phyloP scores from a whole-genome alignment of 2,329 filamentous ascomycete species.

The Zymoseptoria ardabiliae region DNA sequence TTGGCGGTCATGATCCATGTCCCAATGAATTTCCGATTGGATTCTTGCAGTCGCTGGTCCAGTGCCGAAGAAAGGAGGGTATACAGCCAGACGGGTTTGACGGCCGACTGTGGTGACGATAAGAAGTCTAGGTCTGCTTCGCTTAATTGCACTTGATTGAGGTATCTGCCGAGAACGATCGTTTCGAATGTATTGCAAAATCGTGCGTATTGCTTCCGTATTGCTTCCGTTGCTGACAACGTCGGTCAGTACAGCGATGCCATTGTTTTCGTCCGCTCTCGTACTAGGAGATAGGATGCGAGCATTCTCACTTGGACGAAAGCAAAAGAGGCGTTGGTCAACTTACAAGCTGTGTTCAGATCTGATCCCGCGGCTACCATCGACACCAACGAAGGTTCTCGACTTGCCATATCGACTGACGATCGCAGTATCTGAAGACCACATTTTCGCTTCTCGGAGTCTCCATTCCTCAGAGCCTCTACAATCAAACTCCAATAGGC shows the following conservation, averaged over 20 bases:
- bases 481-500: slow-evolving; percentile 37
- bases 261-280: not conserved
- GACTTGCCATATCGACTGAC: slow-evolving; percentile 30
- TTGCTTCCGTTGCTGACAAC: slow-evolving; percentile 2
- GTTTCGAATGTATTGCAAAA: slow-evolving; percentile 43
- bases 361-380: slow-evolving; percentile 2
- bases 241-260: not conserved
- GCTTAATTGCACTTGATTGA: slow-evolving; percentile 43
- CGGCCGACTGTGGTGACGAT: slow-evolving; percentile 28
- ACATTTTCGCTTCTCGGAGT: slow-evolving; percentile 40
- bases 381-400: slow-evolving; percentile 2
- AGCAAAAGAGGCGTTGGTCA: too few relatives aligned
- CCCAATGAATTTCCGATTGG: slow-evolving; percentile 40
- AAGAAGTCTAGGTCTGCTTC: slow-evolving; percentile 37
- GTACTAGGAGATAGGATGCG: too few relatives aligned
- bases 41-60: slow-evolving; percentile 37
- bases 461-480: slow-evolving; percentile 35
- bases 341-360: not conserved
- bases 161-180: slow-evolving; percentile 42
- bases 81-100: slow-evolving; percentile 37
- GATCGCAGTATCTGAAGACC: slow-evolving; percentile 39
- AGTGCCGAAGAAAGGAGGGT: slow-evolving; percentile 37
- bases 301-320: not conserved
- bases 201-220: slow-evolving; percentile 34
- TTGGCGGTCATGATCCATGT: slow-evolving; percentile 36